Percentiles rank a stretch among this genome's conserved stretches.
These are phyloP conservation scores for Trichoderma erinaceum DNA, from an alignment of 495 filamentous ascomycete species.

Conservation along the genomic window DNA sequence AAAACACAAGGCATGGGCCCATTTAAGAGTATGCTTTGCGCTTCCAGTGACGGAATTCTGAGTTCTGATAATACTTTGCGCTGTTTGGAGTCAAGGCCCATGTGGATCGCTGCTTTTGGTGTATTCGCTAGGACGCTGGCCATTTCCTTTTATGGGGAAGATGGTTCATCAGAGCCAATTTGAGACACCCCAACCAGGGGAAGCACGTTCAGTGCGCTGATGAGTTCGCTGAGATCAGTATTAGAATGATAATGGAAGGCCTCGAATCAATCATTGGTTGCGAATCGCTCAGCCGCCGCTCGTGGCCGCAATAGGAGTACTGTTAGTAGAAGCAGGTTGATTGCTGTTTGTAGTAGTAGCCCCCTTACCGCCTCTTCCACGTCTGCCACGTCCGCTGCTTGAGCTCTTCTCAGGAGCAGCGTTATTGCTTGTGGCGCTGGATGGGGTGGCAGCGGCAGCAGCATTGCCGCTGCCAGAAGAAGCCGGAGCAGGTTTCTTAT, in stretches of 20 bases:
- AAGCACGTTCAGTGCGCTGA: background rate
- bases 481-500: slow-evolving; percentile 28
- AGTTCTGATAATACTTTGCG: background rate
- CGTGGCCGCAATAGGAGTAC: background rate
- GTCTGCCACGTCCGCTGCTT: slow-evolving; percentile 4
- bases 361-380: slow-evolving; percentile 12
- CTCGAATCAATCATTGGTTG: background rate
- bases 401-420: slow-evolving; percentile 18
- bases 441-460: background rate
- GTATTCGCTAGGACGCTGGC: background rate
- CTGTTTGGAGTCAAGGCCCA: background rate
- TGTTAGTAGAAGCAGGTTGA: background rate
- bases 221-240: background rate
- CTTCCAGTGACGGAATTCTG: background rate
- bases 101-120: background rate
- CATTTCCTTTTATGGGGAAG: background rate
- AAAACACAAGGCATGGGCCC: background rate
- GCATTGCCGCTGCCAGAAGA: background rate
- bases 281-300: background rate
- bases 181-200: background rate
- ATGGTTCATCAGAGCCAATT: background rate
- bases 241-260: background rate
- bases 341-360: background rate
- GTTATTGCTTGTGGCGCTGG: background rate
- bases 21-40: background rate